A percentile compares a stretch with the other conserved stretches of the same genome.
Evolutionary conservation across 257 asterid species (phyloP).

Genomic region (Solanum chiquidenum): DNA sequence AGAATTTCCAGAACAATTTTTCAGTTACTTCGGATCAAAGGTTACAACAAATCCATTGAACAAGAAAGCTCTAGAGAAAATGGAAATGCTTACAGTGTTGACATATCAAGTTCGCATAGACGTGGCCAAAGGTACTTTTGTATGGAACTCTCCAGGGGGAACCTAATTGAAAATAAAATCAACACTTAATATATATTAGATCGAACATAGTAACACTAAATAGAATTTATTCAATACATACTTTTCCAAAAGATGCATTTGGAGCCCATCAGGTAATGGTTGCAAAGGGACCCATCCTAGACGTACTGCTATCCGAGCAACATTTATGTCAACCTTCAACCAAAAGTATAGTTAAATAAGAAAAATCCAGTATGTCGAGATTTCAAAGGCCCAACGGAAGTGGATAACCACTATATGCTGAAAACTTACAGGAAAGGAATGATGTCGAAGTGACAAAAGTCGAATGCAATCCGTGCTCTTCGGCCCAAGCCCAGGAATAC

Average conservation of each 20-base stretch:
- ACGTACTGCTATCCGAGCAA: slow-evolving; percentile 47
- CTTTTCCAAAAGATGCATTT: slow-evolving; percentile 38
- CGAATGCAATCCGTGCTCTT: slow-evolving; percentile 70
- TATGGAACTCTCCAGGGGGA: slow-evolving; percentile 32
- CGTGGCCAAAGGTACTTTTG: slow-evolving; percentile 61
- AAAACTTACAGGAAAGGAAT: slow-evolving; percentile 54
- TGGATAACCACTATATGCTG: not conserved
- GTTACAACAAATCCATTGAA: not conserved
- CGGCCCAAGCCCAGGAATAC: slow-evolving; percentile 47
- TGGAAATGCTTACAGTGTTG: slow-evolving; percentile 13
- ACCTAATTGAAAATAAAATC: slow-evolving; percentile 15
- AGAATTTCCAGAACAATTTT: not conserved
- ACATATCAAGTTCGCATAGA: slow-evolving; percentile 1
- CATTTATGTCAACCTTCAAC: slow-evolving; percentile 54
- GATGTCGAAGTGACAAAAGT: slow-evolving; percentile 49
- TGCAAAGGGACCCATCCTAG: slow-evolving; percentile 66
- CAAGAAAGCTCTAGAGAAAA: not conserved
- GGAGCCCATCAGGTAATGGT: slow-evolving; percentile 38
- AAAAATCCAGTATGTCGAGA: not conserved
- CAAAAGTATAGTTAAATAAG: not conserved
- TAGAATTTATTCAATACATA: slow-evolving; percentile 5
- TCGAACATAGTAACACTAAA: not conserved
- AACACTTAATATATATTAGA: not conserved
- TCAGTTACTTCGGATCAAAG: not conserved
- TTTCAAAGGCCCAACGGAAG: not conserved